Evolutionary conservation across 2,329 filamentous ascomycete species (phyloP).

Genomic region (Epichloe uncinata): DNA sequence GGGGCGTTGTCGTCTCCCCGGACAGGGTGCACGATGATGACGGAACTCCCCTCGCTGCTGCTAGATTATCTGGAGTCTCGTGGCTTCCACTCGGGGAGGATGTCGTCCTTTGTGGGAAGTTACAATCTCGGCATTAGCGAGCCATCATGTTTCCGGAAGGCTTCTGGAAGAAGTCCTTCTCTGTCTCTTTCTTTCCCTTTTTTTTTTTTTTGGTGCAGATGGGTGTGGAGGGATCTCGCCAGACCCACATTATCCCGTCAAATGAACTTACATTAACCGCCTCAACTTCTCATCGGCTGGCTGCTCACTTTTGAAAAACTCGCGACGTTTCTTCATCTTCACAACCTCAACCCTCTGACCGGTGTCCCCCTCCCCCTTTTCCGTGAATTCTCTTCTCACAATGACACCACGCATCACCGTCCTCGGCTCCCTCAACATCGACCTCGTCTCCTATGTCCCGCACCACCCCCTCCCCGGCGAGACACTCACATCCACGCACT

Average conservation of each 20-base stretch:
- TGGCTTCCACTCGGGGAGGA: constrained; percentile 77
- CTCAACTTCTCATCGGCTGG: too few species aligned
- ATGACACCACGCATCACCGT: constrained; percentile 50
- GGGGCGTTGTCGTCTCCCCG: constrained; percentile 71
- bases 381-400: neutral
- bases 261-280: too few species aligned
- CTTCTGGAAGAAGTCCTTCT: too few species aligned
- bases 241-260: too few species aligned
- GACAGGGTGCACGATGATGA: constrained; percentile 36
- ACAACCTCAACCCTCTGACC: too few species aligned
- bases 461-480: constrained; percentile 77
- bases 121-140: constrained; percentile 16
- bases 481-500: constrained; percentile 68
- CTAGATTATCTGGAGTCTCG: constrained; percentile 50
- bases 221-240: too few species aligned
- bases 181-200: too few species aligned
- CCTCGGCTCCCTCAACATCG: constrained; percentile 87
- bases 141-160: too few species aligned
- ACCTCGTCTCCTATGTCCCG: constrained; percentile 78
- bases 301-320: too few species aligned
- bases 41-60: constrained; percentile 43
- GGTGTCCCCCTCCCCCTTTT: too few species aligned
- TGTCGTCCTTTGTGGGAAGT: constrained; percentile 63
- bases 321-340: too few species aligned
- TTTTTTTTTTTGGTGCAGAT: too few species aligned